Evolutionary conservation across 768 basidiomycete genomes (phyloP).

Genomic region (Auriscalpium microsporum): DNA sequence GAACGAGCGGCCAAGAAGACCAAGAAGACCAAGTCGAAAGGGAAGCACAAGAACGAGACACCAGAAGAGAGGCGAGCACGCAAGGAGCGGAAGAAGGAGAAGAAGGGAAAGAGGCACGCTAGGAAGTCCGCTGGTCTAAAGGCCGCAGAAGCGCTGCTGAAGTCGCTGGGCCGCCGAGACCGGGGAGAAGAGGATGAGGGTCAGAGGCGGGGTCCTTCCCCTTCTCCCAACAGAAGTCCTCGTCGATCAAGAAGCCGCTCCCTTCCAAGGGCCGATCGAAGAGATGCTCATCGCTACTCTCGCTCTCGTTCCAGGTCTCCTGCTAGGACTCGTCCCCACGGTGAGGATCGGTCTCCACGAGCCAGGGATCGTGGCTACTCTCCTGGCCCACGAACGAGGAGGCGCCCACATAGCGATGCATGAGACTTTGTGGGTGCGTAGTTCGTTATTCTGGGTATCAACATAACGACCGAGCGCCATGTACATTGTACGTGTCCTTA

Average conservation of each 20-base stretch:
- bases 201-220: not conserved
- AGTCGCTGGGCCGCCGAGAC: slow-evolving; percentile 31
- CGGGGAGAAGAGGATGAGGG: not conserved
- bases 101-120: slow-evolving; percentile 44
- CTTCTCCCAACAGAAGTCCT: not conserved
- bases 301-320: not conserved
- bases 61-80: slow-evolving; percentile 69
- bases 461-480: no score
- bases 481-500: no score
- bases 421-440: no score
- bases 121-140: slow-evolving; percentile 52
- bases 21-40: slow-evolving; percentile 52
- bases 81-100: slow-evolving; percentile 68
- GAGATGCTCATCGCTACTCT: not conserved
- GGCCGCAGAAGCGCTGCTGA: slow-evolving; percentile 62
- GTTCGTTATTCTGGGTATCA: no score
- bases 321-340: not conserved
- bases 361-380: not conserved
- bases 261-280: not conserved
- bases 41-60: slow-evolving; percentile 65
- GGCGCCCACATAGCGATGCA: not conserved
- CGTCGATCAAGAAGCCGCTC: slow-evolving; percentile 1
- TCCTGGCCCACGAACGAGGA: not conserved
- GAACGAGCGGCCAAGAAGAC: slow-evolving; percentile 48
- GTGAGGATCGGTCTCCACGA: not conserved